Percentiles rank a stretch among this genome's conserved stretches.
These are phyloP conservation scores for Talaromyces sp. DNA, from an alignment of 2,329 filamentous ascomycete genomes.

Conservation along the genomic window DNA sequence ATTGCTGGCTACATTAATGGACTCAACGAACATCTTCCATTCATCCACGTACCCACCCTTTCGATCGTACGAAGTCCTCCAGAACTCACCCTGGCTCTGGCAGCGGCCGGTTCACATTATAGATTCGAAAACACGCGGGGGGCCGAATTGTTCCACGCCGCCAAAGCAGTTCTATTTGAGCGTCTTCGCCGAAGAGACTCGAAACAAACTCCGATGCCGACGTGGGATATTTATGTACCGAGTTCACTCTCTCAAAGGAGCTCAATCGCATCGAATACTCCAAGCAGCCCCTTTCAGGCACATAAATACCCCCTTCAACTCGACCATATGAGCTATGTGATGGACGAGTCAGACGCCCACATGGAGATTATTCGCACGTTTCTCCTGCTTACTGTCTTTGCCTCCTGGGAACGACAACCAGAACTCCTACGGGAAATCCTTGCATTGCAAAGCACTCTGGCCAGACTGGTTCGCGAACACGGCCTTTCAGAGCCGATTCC, in stretches of 20 bases:
- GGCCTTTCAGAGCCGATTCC: conserved; percentile 36
- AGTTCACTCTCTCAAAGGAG: conserved; percentile 32
- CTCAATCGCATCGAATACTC: conserved; percentile 39
- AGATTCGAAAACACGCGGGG: conserved; percentile 47
- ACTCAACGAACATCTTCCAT: conserved; percentile 49
- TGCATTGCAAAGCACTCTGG: conserved; percentile 53
- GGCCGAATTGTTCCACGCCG: conserved; percentile 55
- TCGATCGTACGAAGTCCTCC: conserved; percentile 41
- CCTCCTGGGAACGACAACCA: conserved; percentile 56
- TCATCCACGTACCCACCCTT: conserved; percentile 48
- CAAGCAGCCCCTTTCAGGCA: conserved; percentile 41
- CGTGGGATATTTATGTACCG: conserved; percentile 39
- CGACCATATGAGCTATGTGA: conserved; percentile 30
- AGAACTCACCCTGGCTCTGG: conserved; percentile 49
- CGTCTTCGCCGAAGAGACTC: conserved; percentile 49
- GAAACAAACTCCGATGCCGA: conserved; percentile 36
- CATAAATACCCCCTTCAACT: conserved; percentile 28
- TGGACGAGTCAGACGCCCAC: conserved; percentile 42
- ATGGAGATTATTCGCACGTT: conserved; percentile 50
- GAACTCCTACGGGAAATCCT: conserved; percentile 55
- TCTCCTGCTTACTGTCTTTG: conserved; percentile 53
- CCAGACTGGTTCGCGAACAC: conserved; percentile 53
- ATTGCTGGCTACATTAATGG: conserved; percentile 51
- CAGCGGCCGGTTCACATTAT: conserved; percentile 48
- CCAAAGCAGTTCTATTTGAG: conserved; percentile 51